These are phyloP conservation scores for Escovopsis sp. DNA, from an alignment of 2,329 filamentous ascomycete genomes.

Conservation along the genomic window DNA sequence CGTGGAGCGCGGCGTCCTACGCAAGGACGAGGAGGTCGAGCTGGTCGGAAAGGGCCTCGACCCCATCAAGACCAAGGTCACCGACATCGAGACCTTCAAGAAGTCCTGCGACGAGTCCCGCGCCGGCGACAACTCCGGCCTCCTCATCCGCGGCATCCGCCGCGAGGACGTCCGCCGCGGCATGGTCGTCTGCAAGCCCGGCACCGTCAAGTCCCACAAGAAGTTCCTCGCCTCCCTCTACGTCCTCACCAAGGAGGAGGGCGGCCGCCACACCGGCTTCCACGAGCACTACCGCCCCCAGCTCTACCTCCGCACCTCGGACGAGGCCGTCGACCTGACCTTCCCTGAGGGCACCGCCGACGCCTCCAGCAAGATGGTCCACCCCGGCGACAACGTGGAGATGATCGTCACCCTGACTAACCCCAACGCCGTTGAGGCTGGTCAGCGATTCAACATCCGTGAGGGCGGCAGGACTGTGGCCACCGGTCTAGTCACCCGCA, in stretches of 20 bases:
- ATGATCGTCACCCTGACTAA: conserved; percentile 80
- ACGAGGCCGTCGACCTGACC: conserved; percentile 61
- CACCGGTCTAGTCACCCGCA: conserved; percentile 67
- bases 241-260: conserved; percentile 93
- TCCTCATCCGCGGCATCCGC: conserved; percentile 88
- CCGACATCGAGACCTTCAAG: conserved; percentile 99
- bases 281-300: conserved; percentile 92
- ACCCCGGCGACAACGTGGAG: conserved; percentile 98
- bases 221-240: conserved; percentile 96
- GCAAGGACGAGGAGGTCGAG: conserved; percentile 90
- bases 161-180: conserved; percentile 89
- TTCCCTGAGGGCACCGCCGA: conserved; percentile 79
- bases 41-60: conserved; percentile 72
- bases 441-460: conserved; percentile 95
- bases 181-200: conserved; percentile 83
- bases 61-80: conserved; percentile 96
- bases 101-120: conserved; percentile 96
- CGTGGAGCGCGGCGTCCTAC: conserved; percentile 88
- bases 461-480: conserved; percentile 87
- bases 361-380: conserved; percentile 62
- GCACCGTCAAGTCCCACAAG: conserved; percentile 69
- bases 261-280: conserved; percentile 93
- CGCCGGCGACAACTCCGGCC: conserved; percentile 95
- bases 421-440: conserved; percentile 76
- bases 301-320: conserved; percentile 87